phyloP scores from a whole-genome alignment of 2,329 filamentous ascomycete species.

The Claviceps africana region DNA sequence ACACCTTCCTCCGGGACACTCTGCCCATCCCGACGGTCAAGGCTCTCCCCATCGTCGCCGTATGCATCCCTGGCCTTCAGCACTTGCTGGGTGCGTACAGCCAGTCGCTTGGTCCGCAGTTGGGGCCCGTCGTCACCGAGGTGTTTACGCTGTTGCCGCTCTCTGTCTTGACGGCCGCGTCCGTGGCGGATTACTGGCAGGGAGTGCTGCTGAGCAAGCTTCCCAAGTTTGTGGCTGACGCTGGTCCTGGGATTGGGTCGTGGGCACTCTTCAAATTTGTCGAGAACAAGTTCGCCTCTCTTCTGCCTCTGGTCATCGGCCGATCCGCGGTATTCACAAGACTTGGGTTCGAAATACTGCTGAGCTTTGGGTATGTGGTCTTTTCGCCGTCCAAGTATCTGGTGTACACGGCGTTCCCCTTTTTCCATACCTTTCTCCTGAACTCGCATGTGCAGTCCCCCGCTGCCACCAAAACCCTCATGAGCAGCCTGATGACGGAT shows the following conservation, averaged over 20 bases:
- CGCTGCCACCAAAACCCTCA: slow-evolving; percentile 46
- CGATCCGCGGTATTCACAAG: slow-evolving; percentile 51
- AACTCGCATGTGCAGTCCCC: slow-evolving; percentile 62
- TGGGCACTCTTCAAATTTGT: slow-evolving; percentile 49
- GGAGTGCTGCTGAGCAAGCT: slow-evolving; percentile 40
- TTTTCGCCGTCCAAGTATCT: slow-evolving; percentile 57
- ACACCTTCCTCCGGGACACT: slow-evolving; percentile 34
- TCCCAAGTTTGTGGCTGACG: slow-evolving; percentile 45
- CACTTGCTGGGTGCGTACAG: slow-evolving; percentile 57
- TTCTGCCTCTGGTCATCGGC: slow-evolving; percentile 41
- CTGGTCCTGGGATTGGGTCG: slow-evolving; percentile 49
- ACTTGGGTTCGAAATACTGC: slow-evolving; percentile 54
- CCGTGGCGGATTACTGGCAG: slow-evolving; percentile 51
- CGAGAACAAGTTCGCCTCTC: slow-evolving; percentile 25
- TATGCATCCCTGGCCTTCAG: slow-evolving; percentile 62
- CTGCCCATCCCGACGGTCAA: slow-evolving; percentile 34
- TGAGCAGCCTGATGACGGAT: slow-evolving; percentile 47
- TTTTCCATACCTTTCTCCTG: slow-evolving; percentile 54
- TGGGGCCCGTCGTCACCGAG: slow-evolving; percentile 67
- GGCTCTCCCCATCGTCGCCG: slow-evolving; percentile 58
- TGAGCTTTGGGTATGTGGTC: slow-evolving; percentile 50
- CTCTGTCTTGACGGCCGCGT: slow-evolving; percentile 47
- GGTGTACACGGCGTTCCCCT: slow-evolving; percentile 52
- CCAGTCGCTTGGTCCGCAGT: slow-evolving; percentile 47
- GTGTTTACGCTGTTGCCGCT: slow-evolving; percentile 57